A percentile compares a stretch with the other conserved stretches of the same genome.
These are phyloP conservation scores for Waitea zeae DNA, from an alignment of 1,284 basidiomycete genomes.

Conservation along the genomic window DNA sequence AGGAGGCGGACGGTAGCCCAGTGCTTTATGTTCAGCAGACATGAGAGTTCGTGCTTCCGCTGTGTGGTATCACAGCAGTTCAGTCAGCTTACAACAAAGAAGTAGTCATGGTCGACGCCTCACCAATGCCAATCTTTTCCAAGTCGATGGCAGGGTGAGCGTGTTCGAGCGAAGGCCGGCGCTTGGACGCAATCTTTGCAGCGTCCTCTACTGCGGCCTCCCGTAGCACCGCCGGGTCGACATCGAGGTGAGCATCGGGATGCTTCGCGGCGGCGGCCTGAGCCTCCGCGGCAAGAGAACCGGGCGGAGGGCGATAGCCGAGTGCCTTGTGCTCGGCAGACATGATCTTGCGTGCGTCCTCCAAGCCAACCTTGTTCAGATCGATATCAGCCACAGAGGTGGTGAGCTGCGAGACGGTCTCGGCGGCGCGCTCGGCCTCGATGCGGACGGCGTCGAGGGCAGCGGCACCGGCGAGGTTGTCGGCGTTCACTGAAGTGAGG, in stretches of 20 bases:
- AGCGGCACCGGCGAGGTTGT: no score
- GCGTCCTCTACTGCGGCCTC: slow-evolving; percentile 8
- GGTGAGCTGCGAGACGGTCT: background rate
- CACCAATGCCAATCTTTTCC: slow-evolving; percentile 6
- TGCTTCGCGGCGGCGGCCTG: slow-evolving; percentile 5
- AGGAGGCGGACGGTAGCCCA: slow-evolving; percentile 19
- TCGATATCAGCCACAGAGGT: background rate
- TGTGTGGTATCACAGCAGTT: no score
- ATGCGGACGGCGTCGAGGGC: background rate
- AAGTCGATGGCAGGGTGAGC: slow-evolving; percentile 7
- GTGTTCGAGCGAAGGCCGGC: no score
- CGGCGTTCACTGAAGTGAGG: no score
- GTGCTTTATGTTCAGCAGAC: slow-evolving; percentile 19
- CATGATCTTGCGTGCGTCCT: slow-evolving; percentile 8
- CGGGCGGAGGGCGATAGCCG: slow-evolving; percentile 9
- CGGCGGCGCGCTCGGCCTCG: background rate
- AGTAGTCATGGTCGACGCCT: no score
- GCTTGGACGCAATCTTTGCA: slow-evolving; percentile 7
- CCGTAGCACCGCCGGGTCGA: slow-evolving; percentile 2
- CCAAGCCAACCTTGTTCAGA: slow-evolving; percentile 5
- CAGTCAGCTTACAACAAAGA: no score
- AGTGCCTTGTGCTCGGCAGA: slow-evolving; percentile 11
- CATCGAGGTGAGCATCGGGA: slow-evolving; percentile 4
- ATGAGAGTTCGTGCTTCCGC: slow-evolving; percentile 18
- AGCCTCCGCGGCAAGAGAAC: slow-evolving; percentile 7